A percentile compares a stretch with the other conserved stretches of the same genome.
These are phyloP conservation scores for Linnemannia elongata DNA, from an alignment of 192 early-diverging fungal genomes.

Conservation along the genomic window DNA sequence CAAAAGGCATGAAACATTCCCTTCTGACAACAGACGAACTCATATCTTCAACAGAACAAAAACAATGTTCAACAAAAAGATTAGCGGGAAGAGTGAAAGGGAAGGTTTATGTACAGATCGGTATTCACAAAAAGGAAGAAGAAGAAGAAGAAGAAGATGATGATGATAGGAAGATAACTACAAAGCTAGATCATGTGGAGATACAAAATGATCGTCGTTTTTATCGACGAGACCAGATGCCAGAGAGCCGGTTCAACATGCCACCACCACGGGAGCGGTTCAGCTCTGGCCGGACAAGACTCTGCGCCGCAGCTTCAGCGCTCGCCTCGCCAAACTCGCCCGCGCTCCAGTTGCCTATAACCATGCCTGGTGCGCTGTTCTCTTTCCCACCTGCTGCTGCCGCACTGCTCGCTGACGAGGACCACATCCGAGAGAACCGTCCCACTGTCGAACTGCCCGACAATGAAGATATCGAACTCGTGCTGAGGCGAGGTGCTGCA, in stretches of 20 bases:
- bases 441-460: constrained; percentile 44
- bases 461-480: constrained; percentile 14
- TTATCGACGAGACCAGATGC: constrained; percentile 48
- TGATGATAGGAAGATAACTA: neutral
- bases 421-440: constrained; percentile 45
- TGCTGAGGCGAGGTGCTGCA: constrained; percentile 26
- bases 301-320: constrained; percentile 18
- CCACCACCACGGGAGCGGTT: constrained; percentile 3
- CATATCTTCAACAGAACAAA: neutral
- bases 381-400: constrained; percentile 19
- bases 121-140: neutral
- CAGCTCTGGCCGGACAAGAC: constrained; percentile 9
- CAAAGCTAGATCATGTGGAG: neutral
- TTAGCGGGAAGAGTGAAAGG: neutral
- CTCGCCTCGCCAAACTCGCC: constrained; percentile 41
- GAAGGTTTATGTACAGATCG: neutral
- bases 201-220: neutral
- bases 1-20: neutral
- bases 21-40: neutral
- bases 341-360: constrained; percentile 19
- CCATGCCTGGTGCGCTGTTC: neutral
- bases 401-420: neutral
- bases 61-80: neutral
- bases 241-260: constrained; percentile 49
- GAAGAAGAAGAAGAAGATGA: neutral